Base-by-base conservation (phyloP, 257 asterid species). In the Asclepias syriaca region DNA sequence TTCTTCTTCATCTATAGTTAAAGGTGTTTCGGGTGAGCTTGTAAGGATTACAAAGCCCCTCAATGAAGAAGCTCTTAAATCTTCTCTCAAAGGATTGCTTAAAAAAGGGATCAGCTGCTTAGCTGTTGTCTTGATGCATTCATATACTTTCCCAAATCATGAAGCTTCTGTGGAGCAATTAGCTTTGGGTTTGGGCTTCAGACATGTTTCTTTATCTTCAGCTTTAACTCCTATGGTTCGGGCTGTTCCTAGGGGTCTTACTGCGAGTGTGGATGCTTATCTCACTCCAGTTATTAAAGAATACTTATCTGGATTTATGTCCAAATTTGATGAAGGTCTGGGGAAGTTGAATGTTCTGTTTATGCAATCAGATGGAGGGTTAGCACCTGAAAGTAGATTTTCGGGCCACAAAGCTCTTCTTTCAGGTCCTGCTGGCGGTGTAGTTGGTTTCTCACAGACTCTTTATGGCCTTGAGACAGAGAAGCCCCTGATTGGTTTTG, bases 361-460 rank as follows among this genome's bases (percentile, higher is more conserved):
- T 68, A 94, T 94, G 99, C 99, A 94, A 77, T 94, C 99, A 16
- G 99, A 94, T 65, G 99, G 99, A 21, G 99, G 99, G 16, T 85
- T 94, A 77, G 99, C 97, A 19, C 99, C 99, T 1, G 96, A 94
- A 74, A 87, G 83, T 80, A 80, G 96, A 80, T 94, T 94, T 83
- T 94, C 99, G 6, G 99, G 99, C 74, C 99, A 94, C 84, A 94
- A 91, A 80, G 99, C 99, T 64, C 95, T 94, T 81, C 80, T 94
- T 67, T 94, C 98, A 1, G 99, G 99, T 66, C 99, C 99, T 10
- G 99, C 99, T 2, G 99, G 99, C 69, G 99, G 97, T 55, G 99
- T 94, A 10, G 99, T 94, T 73, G 99, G 97, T 76, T 94, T 88
- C 77, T 89, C 99, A 12, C 99, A 94, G 82, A 94, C 99, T 29